A percentile compares a stretch with the other conserved stretches of the same genome.
Conservation (phyloP, 148 eudicot genomes). For the Agrostemma githago region DNA sequence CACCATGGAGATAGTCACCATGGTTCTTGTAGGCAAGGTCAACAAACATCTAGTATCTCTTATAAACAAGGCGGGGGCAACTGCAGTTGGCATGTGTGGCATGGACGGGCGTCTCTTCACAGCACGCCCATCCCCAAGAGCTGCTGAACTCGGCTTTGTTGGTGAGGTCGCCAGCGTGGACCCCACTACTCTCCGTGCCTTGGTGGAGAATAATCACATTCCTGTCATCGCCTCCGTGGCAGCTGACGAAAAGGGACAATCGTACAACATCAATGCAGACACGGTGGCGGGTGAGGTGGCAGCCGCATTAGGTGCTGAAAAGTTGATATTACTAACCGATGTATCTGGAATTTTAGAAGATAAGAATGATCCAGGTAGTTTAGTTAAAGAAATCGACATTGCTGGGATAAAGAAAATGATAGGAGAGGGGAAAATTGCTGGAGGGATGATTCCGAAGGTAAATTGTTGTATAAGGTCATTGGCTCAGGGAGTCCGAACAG, state of each 20-base stretch:
- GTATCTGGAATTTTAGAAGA: conserved; percentile 74
- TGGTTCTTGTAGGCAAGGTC: conserved; percentile 79
- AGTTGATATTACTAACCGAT: conserved; percentile 72
- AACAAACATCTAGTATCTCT: conserved; percentile 64
- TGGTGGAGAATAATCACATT: conserved; percentile 48
- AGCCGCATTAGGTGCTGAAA: conserved; percentile 76
- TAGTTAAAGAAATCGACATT: conserved; percentile 72
- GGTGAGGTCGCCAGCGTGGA: conserved; percentile 72
- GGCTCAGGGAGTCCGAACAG: conserved; percentile 73
- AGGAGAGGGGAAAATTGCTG: conserved; percentile 67
- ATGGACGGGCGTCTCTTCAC: conserved; percentile 67
- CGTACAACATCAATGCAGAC: conserved; percentile 75
- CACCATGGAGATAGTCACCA: conserved; percentile 80
- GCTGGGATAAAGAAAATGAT: conserved; percentile 68
- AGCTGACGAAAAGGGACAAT: conserved; percentile 56
- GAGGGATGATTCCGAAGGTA: conserved; percentile 90
- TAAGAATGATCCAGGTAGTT: conserved; percentile 46
- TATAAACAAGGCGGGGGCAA: conserved; percentile 73
- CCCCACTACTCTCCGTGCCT: conserved; percentile 48
- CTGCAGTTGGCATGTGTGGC: conserved; percentile 68
- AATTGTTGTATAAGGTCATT: conserved; percentile 70
- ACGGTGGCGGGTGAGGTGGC: conserved; percentile 82
- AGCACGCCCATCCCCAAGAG: conserved; percentile 55
- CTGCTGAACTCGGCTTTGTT: conserved; percentile 64
- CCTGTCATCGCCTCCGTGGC: conserved; percentile 85